These are phyloP conservation scores for Zelopaecilomyces penicillatus DNA, from an alignment of 2,329 filamentous ascomycete species.

Conservation along the genomic window DNA sequence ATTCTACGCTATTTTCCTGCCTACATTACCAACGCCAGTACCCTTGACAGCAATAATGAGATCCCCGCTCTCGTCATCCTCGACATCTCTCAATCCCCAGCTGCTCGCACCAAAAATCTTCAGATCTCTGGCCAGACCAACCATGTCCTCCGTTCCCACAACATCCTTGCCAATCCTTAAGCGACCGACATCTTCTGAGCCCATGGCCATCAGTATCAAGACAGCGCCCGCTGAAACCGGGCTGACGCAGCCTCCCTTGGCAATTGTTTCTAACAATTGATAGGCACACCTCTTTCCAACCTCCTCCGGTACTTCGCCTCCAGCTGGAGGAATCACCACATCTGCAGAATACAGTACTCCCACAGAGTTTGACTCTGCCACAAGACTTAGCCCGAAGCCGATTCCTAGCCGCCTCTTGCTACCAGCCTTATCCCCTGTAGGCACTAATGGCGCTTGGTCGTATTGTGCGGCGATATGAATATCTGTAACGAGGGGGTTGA, in stretches of 20 bases:
- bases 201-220: conserved; percentile 93
- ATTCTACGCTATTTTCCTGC: conserved; percentile 67
- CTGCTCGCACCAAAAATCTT: conserved; percentile 82
- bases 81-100: conserved; percentile 78
- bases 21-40: conserved; percentile 87
- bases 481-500: conserved; percentile 80
- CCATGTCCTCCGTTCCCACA: conserved; percentile 68
- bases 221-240: conserved; percentile 64
- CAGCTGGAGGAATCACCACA: conserved; percentile 62
- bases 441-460: conserved; percentile 53
- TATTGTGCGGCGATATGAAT: conserved; percentile 83
- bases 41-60: conserved; percentile 88
- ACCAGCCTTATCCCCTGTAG: conserved; percentile 44
- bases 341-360: conserved; percentile 86
- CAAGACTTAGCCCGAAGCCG: conserved; percentile 82
- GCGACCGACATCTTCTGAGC: conserved; percentile 87
- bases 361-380: conserved; percentile 78
- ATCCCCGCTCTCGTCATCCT: conserved; percentile 58
- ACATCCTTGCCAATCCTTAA: conserved; percentile 75
- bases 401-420: conserved; percentile 65
- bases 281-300: conserved; percentile 82
- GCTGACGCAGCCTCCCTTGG: conserved; percentile 73
- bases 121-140: conserved; percentile 76
- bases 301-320: conserved; percentile 81
- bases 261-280: conserved; percentile 77